Base-by-base conservation (phyloP, 2,329 filamentous ascomycete species). In the Penicillium sp. region DNA sequence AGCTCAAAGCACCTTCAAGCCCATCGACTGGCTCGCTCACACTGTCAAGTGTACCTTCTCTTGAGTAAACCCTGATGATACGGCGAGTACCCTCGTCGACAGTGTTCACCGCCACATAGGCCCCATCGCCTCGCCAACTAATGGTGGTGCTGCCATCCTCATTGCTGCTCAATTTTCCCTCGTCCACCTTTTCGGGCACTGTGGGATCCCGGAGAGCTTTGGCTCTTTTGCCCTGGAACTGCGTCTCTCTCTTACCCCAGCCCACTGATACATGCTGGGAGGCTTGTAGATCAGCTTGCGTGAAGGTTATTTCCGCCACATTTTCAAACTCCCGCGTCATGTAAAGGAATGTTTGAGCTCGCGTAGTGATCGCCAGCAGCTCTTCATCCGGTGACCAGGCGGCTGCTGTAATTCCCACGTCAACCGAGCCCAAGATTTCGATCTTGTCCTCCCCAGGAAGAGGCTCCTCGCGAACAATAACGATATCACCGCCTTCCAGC, bases 221-320 rank as follows among this genome's bases (percentile, higher is more conserved):
- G 41, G 90, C 91, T 47, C 90, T 81, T 57, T 87, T 88, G 35
- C 93, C 93, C 60, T 96, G 87, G 64, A 98, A 98, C 64, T 98
- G 93, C 0, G 93, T 98, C 68, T 98, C 93, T 62, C 86, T 88
- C 72, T 97, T 97, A 44, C 93, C 93, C 93, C 93, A 98, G 34
- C 93, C 93, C 15, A 98, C 91, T 14, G 89, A 94, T 41, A 96
- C 93, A 71, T 96, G 90, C 63, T 84, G 93, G 17, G 86, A 97
- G n/a, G 81, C 80, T 54, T 85, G 85, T 48, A 94, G 77, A 65
- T 94, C 91, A 30, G 90, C 87, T 0, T 73, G 62, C 0, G 78
- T 80, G 64, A 97, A 81, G 21, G 75, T 71, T 36, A 86, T 76
- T 64, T 90, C 86, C 21, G 85, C 80, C 28, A 94, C 81, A 41